Evolutionary conservation across 306 rosid genomes (phyloP), one percentile per base, ranked within the genome.

Genomic region (Ormosia emarginata): DNA sequence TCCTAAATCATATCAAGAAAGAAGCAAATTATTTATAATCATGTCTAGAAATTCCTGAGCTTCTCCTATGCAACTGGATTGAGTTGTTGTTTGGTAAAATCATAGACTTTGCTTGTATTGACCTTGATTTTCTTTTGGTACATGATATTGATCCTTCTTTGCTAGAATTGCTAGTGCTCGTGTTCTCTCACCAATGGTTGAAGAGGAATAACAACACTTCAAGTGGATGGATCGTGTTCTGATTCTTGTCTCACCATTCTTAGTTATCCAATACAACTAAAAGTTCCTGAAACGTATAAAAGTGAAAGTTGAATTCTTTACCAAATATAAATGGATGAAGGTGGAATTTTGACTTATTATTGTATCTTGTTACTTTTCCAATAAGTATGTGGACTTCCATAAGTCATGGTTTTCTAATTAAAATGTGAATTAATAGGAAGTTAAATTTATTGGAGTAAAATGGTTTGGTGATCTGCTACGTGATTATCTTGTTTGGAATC

Each of bases 221-320:
- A 50, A 39, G 62, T 56, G 71, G 71, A 67, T 66, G 81, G n/a
- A 34, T 47, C 24, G 55, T 13, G 24, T 37, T 43, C 67, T 56
- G 71, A 44, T 75, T 82, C 77, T 66, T 82, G 50, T 44, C 71
- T 82, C 59, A 1, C 75, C 40, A 55, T 66, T 68, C 14, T 55
- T 55, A 56, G 80, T 10, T 66, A 44, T 66, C 32, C 5, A 41
- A 71, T 52, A 4, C 39, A 79, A 36, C 32, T 52, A 15, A 44
- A 36, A 37, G 18, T 18, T 64, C 14, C 13, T 46, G 52, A 50
- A 67, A 34, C 71, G 6, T 55, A 34, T 55, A 64, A 44, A 66
- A 7, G 53, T 66, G 30, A 50, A 59, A 46, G 50, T 53, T 39
- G 40, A 43, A 12, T 57, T 79, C 6, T 44, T 68, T 56, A 6